A percentile compares a stretch with the other conserved stretches of the same genome.
phyloP scores from a whole-genome alignment of 768 basidiomycete species.

The Inosperma sp. region DNA sequence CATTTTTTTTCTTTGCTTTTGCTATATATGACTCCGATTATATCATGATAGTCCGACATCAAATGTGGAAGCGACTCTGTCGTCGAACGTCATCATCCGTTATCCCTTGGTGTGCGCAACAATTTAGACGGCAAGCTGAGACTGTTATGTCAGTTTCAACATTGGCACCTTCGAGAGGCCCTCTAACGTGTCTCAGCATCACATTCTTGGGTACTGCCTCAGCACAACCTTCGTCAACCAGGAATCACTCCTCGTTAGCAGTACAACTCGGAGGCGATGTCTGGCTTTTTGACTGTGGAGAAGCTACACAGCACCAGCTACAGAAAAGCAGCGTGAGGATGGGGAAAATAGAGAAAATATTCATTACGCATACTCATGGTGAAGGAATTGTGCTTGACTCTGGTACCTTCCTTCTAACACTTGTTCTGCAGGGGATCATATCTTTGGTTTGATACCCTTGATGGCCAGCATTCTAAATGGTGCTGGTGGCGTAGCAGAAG shows the following conservation, averaged over 20 bases:
- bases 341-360: slow-evolving; percentile 76
- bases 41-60: background rate
- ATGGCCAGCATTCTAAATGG: slow-evolving; percentile 70
- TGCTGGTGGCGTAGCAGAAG: slow-evolving; percentile 59
- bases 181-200: slow-evolving; percentile 41
- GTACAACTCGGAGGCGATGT: slow-evolving; percentile 63
- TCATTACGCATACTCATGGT: slow-evolving; percentile 91
- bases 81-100: background rate
- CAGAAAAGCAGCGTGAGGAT: slow-evolving; percentile 72
- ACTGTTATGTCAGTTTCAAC: slow-evolving; percentile 3
- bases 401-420: slow-evolving; percentile 6
- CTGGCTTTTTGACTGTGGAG: slow-evolving; percentile 85
- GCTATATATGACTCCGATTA: background rate
- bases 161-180: slow-evolving; percentile 4
- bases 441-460: slow-evolving; percentile 68
- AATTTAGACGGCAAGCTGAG: too few species aligned
- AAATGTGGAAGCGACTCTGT: background rate
- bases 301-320: slow-evolving; percentile 75
- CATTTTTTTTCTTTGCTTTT: slow-evolving; percentile 13
- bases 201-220: slow-evolving; percentile 82
- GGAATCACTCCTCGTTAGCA: slow-evolving; percentile 73
- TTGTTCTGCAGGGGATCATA: slow-evolving; percentile 63
- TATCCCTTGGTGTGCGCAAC: background rate
- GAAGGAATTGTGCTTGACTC: slow-evolving; percentile 12
- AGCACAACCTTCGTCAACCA: slow-evolving; percentile 72